Conservation (phyloP, 1,284 basidiomycete species). For the Xanthoconium separans region DNA sequence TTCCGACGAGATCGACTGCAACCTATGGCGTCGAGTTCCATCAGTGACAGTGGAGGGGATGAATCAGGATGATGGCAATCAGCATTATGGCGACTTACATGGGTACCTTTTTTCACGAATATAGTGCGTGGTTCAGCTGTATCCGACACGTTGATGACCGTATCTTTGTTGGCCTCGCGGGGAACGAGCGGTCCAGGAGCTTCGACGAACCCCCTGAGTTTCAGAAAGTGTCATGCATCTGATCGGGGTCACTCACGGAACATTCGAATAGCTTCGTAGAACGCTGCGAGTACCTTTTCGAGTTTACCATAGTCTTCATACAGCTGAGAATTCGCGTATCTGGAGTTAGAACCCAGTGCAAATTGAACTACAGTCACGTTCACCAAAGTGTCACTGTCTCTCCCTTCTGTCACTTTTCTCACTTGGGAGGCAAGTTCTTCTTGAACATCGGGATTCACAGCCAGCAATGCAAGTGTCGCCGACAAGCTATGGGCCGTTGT, state of each 20-base stretch:
- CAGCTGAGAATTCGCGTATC: neutral
- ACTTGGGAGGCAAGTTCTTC: constrained; percentile 47
- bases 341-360: no score
- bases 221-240: neutral
- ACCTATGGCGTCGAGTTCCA: neutral
- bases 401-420: constrained; percentile 35
- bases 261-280: constrained; percentile 36
- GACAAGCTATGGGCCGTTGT: constrained; percentile 50
- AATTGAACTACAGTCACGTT: constrained; percentile 5
- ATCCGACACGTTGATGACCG: no score
- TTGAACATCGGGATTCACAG: constrained; percentile 44
- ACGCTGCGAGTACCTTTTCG: constrained; percentile 42
- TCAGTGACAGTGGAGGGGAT: neutral
- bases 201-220: neutral
- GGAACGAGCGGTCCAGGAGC: no score
- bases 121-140: neutral
- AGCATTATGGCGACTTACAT: neutral
- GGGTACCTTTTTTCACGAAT: neutral
- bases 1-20: neutral
- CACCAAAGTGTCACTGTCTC: constrained; percentile 42
- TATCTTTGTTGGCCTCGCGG: no score
- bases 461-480: constrained; percentile 39
- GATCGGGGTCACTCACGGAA: neutral
- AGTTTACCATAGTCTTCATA: constrained; percentile 45
- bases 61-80: neutral